Conservation (phyloP, 2,329 filamentous ascomycete genomes). For the Penicillium sp. region DNA sequence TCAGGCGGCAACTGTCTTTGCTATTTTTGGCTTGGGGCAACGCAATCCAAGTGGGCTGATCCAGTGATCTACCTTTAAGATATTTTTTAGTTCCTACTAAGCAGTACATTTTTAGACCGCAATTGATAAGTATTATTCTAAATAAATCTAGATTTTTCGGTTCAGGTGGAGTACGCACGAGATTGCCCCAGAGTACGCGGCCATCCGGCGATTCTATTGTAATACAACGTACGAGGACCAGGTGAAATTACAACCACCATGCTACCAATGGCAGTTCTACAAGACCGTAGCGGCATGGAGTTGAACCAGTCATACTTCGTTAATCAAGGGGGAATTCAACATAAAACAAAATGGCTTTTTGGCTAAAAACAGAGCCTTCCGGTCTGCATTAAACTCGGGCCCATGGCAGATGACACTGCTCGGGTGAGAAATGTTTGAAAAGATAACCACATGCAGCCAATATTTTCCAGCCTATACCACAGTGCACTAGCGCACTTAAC, state of each 20-base stretch:
- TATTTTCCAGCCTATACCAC: constrained; percentile 33
- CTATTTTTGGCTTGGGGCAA: constrained; percentile 14
- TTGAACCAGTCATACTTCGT: constrained; percentile 41
- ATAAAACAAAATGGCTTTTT: constrained; percentile 38
- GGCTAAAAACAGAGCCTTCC: constrained; percentile 39
- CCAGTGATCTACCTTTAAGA: neutral
- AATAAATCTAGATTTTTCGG: neutral
- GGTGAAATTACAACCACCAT: constrained; percentile 1
- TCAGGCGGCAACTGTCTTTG: constrained; percentile 9
- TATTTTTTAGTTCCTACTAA: neutral
- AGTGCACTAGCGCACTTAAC: constrained; percentile 54
- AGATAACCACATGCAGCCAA: constrained; percentile 38
- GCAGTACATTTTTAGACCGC: neutral
- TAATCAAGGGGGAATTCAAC: constrained; percentile 34
- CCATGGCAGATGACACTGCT: constrained; percentile 29
- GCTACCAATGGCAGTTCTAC: constrained; percentile 1
- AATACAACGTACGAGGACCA: neutral
- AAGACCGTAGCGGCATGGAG: constrained; percentile 18
- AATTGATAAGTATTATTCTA: neutral
- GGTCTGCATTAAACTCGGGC: constrained; percentile 40
- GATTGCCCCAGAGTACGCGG: neutral
- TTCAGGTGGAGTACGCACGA: neutral
- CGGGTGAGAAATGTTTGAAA: constrained; percentile 33
- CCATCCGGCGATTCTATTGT: neutral
- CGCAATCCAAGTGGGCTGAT: neutral